Base-by-base conservation (phyloP, 2,329 filamentous ascomycete genomes). In the Ophiostoma himal-ulmi region DNA sequence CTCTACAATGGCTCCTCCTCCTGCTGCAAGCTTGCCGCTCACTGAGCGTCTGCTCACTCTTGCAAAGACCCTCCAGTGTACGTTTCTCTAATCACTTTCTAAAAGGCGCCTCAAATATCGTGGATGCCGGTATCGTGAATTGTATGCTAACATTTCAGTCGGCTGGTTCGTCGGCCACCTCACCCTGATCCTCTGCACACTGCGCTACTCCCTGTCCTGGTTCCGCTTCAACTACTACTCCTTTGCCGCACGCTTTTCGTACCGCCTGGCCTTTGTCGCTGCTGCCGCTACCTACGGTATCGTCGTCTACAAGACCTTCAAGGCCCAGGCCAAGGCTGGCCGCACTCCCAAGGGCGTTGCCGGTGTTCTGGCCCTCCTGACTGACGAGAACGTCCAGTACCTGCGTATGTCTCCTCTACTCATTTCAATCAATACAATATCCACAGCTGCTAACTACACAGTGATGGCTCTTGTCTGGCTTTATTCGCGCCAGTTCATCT, bases 351-450 rank as follows among this genome's bases (percentile, higher is more conserved):
- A 87, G 78, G 78, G 82, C 26, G 69, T 71, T 1, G 71, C 79
- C 68, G 87, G 91, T 71, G 80, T 85, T 67, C 70, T 94, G 71
- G 86, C 89, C 73, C 83, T 97, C 74, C 83, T 90, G 70, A 84
- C 88, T 14, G 95, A 99, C 79, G 95, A 99, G 86, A 99, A 99
- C 81, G 92, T 99, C 69, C 95, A 98, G 82, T 99, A 99, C 79
- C 86, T 99, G 73, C 84, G 95, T 98, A 86, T 79, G 93, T 41
- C 10, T 39, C 64, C 44, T 22, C 68, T 22, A 7, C 13, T 14
- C 14, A n/a, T 34, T 22, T 14, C 14, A 17, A 48, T 0, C 3
- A 20, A 39, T 3, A 10, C 10, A 39, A 39, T 17, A 20, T 44
- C 3, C 3, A 20, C 13, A 17, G 41, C 30, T 48, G 72, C 76